Evolutionary conservation across 768 basidiomycete species (phyloP).

Genomic region (Trametes elegans): DNA sequence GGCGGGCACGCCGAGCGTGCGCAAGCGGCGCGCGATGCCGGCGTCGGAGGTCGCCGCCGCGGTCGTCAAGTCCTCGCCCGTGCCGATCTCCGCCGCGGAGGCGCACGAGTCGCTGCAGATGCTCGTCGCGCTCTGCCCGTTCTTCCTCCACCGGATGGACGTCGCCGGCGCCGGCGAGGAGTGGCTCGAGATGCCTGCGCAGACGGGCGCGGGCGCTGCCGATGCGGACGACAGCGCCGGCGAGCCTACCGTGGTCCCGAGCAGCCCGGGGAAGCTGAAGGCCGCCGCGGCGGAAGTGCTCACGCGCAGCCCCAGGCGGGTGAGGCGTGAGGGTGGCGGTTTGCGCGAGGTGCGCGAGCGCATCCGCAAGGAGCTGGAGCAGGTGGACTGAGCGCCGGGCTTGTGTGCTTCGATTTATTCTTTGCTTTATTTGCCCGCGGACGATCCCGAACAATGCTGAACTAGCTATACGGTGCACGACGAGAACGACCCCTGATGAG

Average conservation of each 20-base stretch:
- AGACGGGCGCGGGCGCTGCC: conserved; percentile 26
- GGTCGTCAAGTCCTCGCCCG: conserved; percentile 76
- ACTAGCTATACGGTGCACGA: background rate
- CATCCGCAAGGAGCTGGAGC: conserved; percentile 74
- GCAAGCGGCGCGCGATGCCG: conserved; percentile 73
- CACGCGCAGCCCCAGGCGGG: conserved; percentile 67
- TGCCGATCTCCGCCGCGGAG: conserved; percentile 76
- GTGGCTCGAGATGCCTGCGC: conserved; percentile 60
- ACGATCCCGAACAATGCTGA: conserved; percentile 16
- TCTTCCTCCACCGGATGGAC: conserved; percentile 67
- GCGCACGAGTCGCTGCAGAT: conserved; percentile 72
- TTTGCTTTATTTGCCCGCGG: conserved; percentile 3
- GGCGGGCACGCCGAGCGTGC: conserved; percentile 49
- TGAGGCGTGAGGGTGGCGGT: conserved; percentile 70
- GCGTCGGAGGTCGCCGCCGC: conserved; percentile 63
- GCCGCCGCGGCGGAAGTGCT: conserved; percentile 50
- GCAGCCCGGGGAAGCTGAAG: conserved; percentile 32
- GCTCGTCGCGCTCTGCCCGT: conserved; percentile 70
- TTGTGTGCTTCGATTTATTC: background rate
- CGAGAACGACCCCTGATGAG: background rate
- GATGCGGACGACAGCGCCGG: background rate
- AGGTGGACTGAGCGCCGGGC: conserved; percentile 44
- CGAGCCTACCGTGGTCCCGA: conserved; percentile 20
- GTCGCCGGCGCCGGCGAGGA: conserved; percentile 59
- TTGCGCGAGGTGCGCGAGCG: conserved; percentile 79